Percentiles rank a stretch among this genome's conserved stretches.
phyloP scores from a whole-genome alignment of 2,329 filamentous ascomycete species.

The Proliferodiscus dingleyae region DNA sequence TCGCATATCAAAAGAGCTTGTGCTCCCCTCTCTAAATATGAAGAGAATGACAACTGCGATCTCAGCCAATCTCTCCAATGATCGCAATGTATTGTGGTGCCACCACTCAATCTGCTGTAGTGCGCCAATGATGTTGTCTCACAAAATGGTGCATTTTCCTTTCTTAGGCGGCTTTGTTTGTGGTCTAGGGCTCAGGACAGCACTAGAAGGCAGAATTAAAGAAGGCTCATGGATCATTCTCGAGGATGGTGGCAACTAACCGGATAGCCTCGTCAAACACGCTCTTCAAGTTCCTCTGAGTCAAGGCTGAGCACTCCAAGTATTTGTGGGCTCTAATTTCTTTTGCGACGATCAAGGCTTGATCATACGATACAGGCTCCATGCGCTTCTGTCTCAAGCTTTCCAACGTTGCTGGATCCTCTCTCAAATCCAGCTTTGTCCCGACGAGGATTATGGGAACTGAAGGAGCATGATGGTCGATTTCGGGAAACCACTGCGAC shows the following conservation, averaged over 20 bases:
- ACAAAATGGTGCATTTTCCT: conserved; percentile 65
- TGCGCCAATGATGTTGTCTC: conserved; percentile 7
- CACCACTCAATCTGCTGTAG: background rate
- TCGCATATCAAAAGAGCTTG: conserved; percentile 8
- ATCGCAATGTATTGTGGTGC: conserved; percentile 15
- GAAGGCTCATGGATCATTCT: background rate
- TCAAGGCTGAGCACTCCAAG: conserved; percentile 94
- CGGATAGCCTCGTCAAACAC: conserved; percentile 98
- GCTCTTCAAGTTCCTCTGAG: conserved; percentile 94
- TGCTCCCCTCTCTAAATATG: conserved; percentile 16
- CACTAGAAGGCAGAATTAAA: conserved; percentile 41
- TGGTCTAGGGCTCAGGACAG: conserved; percentile 66
- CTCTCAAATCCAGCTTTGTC: conserved; percentile 92
- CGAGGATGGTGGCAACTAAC: too few species aligned
- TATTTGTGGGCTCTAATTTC: conserved; percentile 97
- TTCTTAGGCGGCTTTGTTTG: conserved; percentile 55
- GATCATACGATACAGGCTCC: conserved; percentile 94
- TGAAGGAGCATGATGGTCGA: conserved; percentile 91
- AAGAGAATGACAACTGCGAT: conserved; percentile 13
- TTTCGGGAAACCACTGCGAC: conserved; percentile 91
- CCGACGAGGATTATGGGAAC: conserved; percentile 96
- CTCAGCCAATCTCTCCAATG: conserved; percentile 8
- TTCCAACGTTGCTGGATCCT: conserved; percentile 78
- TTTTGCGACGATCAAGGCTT: conserved; percentile 82
- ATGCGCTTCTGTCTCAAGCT: conserved; percentile 86